phyloP scores from a whole-genome alignment of 176 grass and related monocot genomes.

The Carex myosuroides region DNA sequence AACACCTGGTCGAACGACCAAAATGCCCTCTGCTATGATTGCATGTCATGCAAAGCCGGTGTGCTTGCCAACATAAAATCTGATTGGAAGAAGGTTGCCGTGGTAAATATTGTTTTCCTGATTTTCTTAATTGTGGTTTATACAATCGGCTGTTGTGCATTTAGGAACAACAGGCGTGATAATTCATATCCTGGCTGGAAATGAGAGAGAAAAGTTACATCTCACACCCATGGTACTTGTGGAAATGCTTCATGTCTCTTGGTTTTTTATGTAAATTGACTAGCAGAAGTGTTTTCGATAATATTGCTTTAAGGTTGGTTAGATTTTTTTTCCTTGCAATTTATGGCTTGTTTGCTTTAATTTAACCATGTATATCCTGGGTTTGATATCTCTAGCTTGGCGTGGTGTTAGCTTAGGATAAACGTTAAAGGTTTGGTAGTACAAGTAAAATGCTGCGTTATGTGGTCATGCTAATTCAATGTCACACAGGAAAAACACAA shows the following conservation, averaged over 20 bases:
- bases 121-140: slow-evolving; percentile 79
- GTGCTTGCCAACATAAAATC: slow-evolving; percentile 83
- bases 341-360: background rate
- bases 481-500: background rate
- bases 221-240: background rate
- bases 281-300: background rate
- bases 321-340: background rate
- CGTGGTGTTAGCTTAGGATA: background rate
- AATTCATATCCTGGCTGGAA: slow-evolving; percentile 56
- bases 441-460: background rate
- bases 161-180: slow-evolving; percentile 72
- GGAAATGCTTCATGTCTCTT: background rate
- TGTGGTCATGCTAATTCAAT: background rate
- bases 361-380: slow-evolving; percentile 1
- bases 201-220: slow-evolving; percentile 10
- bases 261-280: slow-evolving; percentile 6
- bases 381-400: background rate
- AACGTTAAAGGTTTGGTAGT: background rate
- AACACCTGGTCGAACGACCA: slow-evolving; percentile 63
- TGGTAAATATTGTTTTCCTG: slow-evolving; percentile 70
- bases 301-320: background rate
- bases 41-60: slow-evolving; percentile 74
- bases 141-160: slow-evolving; percentile 79
- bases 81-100: slow-evolving; percentile 92
- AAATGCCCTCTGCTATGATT: slow-evolving; percentile 61